Evolutionary conservation across 257 asterid species (phyloP).

Genomic region (Fraxinus pennsylvanica): DNA sequence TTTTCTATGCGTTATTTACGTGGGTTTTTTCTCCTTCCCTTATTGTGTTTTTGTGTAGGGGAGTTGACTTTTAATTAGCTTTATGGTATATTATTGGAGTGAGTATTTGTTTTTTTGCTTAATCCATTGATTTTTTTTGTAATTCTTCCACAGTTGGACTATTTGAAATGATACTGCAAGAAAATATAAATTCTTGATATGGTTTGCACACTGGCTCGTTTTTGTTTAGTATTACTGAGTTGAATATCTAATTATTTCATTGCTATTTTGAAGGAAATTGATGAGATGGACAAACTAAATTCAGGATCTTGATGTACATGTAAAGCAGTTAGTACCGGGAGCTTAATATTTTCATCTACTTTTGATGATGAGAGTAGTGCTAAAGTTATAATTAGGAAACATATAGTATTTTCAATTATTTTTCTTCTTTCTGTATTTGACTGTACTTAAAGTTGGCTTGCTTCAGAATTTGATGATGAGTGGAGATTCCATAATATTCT

Average conservation of each 20-base stretch:
- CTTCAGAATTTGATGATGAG: neutral
- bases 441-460: neutral
- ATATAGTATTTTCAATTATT: neutral
- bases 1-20: neutral
- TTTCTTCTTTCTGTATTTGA: neutral
- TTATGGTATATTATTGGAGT: neutral
- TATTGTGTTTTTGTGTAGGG: neutral
- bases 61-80: neutral
- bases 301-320: neutral
- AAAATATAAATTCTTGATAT: neutral
- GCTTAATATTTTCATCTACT: neutral
- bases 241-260: neutral
- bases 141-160: conserved; percentile 8
- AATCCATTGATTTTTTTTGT: conserved; percentile 4
- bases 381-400: neutral
- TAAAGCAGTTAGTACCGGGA: neutral
- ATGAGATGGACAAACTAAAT: neutral
- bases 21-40: neutral
- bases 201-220: neutral
- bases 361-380: neutral
- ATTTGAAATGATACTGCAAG: conserved; percentile 7
- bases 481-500: neutral
- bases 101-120: neutral
- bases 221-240: conserved; percentile 6
- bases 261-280: neutral